Base-by-base conservation (phyloP, 768 basidiomycete genomes). In the Cystobasidium onofrii region DNA sequence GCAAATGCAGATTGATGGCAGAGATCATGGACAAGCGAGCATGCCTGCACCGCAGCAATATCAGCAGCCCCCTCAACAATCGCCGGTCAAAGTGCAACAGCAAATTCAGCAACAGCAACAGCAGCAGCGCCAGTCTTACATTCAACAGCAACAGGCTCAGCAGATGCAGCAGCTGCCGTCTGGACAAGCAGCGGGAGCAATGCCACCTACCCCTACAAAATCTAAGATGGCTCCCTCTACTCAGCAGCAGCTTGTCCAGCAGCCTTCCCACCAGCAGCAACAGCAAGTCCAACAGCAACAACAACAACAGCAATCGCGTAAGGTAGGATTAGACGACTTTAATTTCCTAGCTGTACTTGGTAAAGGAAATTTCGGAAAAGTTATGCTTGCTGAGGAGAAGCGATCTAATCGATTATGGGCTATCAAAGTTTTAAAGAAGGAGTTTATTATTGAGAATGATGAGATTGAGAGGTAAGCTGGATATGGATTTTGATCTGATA, bases 381-480 rank as follows among this genome's bases (percentile, higher is more conserved):
- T 99, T 82, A 99, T 99, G 96, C 83, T 99, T 74, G 96, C 96
- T 12, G 96, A 99, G 82, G 96, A 99, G 85, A 99, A 99, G 87
- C 88, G 85, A 81, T 86, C 88, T 64, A 91, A 87, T 77, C 87
- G 86, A 64, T 82, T 98, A 71, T 98, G 90, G 80, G 96, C 96
- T n/a, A 97, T 99, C 85, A 99, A 99, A 83, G 96, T 99, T n/a
- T 81, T 99, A 81, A 99, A 99, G 86, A 99, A 99, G 81, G 96
- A 98, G 83, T 98, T 99, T 80, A 98, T 99, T 81, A 98, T 99
- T 78, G 96, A 99, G 81, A 98, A 99, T 75, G 96, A 99, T 81
- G 96, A 98, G 84, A 93, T 99, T 1, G 96, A 98, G 83, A 96
- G 93, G 95, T 95, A 77, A 71, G 85, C 75, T 44, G 36, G 20